These are phyloP conservation scores for Acorus calamus DNA, from an alignment of 106 monocot genomes.

Conservation along the genomic window DNA sequence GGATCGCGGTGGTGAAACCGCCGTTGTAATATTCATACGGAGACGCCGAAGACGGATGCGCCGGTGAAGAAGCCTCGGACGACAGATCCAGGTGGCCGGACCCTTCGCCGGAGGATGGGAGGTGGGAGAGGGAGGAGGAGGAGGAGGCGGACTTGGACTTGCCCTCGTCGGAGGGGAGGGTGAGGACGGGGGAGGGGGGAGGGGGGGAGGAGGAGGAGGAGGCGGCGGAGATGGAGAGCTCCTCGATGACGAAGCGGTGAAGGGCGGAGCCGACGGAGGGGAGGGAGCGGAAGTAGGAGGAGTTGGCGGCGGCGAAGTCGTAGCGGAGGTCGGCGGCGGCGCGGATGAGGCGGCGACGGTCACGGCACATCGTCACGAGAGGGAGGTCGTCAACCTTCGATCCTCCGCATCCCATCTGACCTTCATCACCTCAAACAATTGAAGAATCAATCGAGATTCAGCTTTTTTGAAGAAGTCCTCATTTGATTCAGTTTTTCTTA, in stretches of 20 bases:
- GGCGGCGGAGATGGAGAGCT: constrained; percentile 14
- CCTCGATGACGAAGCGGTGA: constrained; percentile 46
- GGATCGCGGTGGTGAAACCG: constrained; percentile 11
- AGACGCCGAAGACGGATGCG: not conserved
- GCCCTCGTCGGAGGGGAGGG: constrained; percentile 32
- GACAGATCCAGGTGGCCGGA: constrained; percentile 26
- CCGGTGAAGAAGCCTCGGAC: constrained; percentile 12
- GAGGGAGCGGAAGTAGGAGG: constrained; percentile 47
- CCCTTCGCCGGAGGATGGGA: constrained; percentile 7
- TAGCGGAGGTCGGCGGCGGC: constrained; percentile 46
- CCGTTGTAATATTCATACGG: too few relatives aligned
- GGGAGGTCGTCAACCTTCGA: constrained; percentile 37
- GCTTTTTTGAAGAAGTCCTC: too few relatives aligned
- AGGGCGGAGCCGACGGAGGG: constrained; percentile 47
- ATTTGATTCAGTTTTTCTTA: too few relatives aligned
- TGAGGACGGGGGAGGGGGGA: constrained; percentile 36
- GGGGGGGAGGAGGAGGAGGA: constrained; percentile 2
- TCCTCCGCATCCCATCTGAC: constrained; percentile 47
- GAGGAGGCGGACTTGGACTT: too few relatives aligned
- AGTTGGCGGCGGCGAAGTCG: constrained; percentile 50
- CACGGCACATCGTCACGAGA: constrained; percentile 44
- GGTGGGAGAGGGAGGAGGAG: not conserved
- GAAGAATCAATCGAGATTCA: not conserved
- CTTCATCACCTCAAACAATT: constrained; percentile 1
- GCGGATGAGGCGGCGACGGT: constrained; percentile 37